phyloP scores from a whole-genome alignment of 257 asterid species.

The Osmanthus fragrans region DNA sequence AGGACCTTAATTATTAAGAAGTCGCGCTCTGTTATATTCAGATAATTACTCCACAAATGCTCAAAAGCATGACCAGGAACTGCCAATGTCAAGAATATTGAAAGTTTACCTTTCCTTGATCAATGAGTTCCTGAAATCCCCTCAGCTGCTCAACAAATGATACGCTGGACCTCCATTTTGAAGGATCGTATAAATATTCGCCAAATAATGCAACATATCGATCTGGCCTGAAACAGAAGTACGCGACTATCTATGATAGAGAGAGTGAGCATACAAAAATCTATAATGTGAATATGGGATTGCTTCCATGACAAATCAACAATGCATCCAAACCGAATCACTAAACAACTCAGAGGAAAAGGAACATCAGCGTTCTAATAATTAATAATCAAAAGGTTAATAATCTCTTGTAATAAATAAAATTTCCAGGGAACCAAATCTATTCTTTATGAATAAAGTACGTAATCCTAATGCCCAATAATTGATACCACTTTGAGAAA shows the following conservation, averaged over 20 bases:
- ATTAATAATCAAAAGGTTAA: not conserved
- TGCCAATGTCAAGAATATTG: not conserved
- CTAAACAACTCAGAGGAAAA: not conserved
- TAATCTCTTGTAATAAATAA: not conserved
- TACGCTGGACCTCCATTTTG: constrained; percentile 81
- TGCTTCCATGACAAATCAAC: not conserved
- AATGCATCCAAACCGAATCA: not conserved
- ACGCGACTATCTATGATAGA: constrained; percentile 12
- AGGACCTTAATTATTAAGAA: not conserved
- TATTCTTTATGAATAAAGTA: not conserved
- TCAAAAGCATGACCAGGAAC: constrained; percentile 21
- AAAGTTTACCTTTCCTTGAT: constrained; percentile 75
- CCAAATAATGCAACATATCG: constrained; percentile 86
- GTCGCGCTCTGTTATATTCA: not conserved
- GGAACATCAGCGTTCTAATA: not conserved
- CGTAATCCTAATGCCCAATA: not conserved
- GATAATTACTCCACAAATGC: constrained; percentile 4
- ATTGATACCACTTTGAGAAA: not conserved
- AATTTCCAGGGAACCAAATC: not conserved
- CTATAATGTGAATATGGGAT: not conserved
- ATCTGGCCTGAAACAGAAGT: constrained; percentile 72
- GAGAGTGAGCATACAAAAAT: not conserved
- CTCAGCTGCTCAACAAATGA: constrained; percentile 78
- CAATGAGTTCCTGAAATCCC: constrained; percentile 79
- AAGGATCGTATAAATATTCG: constrained; percentile 62